These are phyloP conservation scores for Salix arbutifolia DNA, from an alignment of 345 rosid genomes.

Conservation along the genomic window DNA sequence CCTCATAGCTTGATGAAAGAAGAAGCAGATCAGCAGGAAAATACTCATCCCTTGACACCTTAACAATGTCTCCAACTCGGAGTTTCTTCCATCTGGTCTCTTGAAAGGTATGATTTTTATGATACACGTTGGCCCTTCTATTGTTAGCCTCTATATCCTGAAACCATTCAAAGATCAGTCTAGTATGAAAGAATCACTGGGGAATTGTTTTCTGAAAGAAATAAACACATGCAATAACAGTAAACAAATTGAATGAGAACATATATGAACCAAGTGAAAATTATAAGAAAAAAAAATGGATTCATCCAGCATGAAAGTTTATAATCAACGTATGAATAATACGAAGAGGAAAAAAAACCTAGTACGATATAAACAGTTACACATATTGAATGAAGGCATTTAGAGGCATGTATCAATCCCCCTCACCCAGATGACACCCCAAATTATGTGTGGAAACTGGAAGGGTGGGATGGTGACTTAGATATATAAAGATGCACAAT, in stretches of 20 bases:
- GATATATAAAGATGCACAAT: no score
- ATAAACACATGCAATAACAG: not conserved
- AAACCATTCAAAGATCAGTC: constrained; percentile 18
- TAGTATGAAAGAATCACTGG: not conserved
- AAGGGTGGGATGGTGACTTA: no score
- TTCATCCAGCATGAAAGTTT: not conserved
- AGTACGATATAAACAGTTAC: not conserved
- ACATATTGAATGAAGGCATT: not conserved
- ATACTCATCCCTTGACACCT: constrained; percentile 62
- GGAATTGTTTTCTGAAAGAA: not conserved
- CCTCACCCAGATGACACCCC: no score
- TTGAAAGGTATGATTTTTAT: constrained; percentile 29
- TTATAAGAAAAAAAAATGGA: not conserved
- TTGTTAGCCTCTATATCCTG: constrained; percentile 91
- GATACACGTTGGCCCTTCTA: constrained; percentile 47
- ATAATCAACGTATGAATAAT: no score
- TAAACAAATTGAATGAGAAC: not conserved
- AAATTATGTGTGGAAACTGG: not conserved
- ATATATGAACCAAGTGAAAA: not conserved
- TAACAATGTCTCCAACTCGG: constrained; percentile 73
- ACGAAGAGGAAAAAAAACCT: not conserved
- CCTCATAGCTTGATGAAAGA: constrained; percentile 71
- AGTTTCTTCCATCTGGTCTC: constrained; percentile 69
- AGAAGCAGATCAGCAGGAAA: constrained; percentile 91
- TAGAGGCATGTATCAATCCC: no score